Percentiles rank a stretch among this genome's conserved stretches.
Evolutionary conservation across 345 rosid genomes (phyloP).

Genomic region (Orychophragmus violaceus): DNA sequence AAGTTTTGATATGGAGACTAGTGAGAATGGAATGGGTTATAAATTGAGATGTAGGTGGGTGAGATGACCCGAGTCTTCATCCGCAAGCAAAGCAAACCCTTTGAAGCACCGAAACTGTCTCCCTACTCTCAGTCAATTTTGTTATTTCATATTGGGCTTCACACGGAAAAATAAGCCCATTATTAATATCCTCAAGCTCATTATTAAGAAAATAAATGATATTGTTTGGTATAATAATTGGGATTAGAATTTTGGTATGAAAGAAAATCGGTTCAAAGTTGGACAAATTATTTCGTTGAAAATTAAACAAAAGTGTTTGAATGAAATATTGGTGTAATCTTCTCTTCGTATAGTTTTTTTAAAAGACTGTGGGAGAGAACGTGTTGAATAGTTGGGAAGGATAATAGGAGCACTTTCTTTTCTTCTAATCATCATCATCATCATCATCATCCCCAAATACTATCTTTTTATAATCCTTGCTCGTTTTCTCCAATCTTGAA

Average conservation of each 20-base stretch:
- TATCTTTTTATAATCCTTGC: not conserved
- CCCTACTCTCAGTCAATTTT: not conserved
- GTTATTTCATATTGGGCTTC: not conserved
- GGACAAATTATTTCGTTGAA: not conserved
- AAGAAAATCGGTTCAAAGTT: not conserved
- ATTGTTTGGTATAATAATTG: not conserved
- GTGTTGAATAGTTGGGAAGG: conserved; percentile 20
- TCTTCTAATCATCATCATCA: not conserved
- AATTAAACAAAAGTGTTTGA: not conserved
- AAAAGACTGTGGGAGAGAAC: conserved; percentile 7
- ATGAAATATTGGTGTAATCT: not conserved
- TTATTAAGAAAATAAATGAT: not conserved
- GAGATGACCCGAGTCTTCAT: conserved; percentile 13
- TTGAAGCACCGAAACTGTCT: conserved; percentile 3
- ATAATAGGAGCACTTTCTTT: not conserved
- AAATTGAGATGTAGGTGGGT: not conserved
- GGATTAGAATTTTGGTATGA: not conserved
- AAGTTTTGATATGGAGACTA: not conserved
- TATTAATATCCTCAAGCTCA: not conserved
- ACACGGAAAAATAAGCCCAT: not conserved
- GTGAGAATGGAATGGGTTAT: not conserved
- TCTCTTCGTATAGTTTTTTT: not conserved
- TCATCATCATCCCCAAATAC: not conserved
- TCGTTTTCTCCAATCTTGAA: not conserved
- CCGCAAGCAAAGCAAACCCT: conserved; percentile 24